Evolutionary conservation across 2,329 filamentous ascomycete genomes (phyloP).

Genomic region (Delphinella strobiligena): DNA sequence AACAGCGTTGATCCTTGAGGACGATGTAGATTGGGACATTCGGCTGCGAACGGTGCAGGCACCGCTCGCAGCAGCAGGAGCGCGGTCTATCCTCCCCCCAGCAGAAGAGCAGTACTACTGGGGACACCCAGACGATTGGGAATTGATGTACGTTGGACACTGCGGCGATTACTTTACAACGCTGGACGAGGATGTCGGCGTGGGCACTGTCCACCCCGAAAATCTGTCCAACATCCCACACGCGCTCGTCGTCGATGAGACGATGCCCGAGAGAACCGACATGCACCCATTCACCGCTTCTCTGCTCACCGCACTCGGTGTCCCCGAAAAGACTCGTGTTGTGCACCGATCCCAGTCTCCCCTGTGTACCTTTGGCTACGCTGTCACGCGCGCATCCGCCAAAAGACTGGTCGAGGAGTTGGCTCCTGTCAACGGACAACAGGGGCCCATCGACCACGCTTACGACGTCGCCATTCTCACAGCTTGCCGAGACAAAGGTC

Average conservation of each 20-base stretch:
- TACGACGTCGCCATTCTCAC: constrained; percentile 29
- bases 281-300: constrained; percentile 26
- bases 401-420: constrained; percentile 23
- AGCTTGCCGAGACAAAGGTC: constrained; percentile 24
- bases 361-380: constrained; percentile 34
- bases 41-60: constrained; percentile 30
- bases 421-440: constrained; percentile 16
- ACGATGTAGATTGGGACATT: constrained; percentile 35
- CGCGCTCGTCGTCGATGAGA: constrained; percentile 23
- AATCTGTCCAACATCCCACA: constrained; percentile 18
- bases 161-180: constrained; percentile 26
- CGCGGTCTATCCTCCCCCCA: constrained; percentile 20
- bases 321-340: constrained; percentile 26
- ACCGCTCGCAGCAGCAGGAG: constrained; percentile 27
- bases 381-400: constrained; percentile 27
- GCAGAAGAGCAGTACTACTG: constrained; percentile 19
- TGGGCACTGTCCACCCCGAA: constrained; percentile 14
- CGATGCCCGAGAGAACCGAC: constrained; percentile 22
- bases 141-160: constrained; percentile 29
- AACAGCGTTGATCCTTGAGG: constrained; percentile 32
- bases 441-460: constrained; percentile 20
- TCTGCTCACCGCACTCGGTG: constrained; percentile 23
- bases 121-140: constrained; percentile 26
- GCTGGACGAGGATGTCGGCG: constrained; percentile 7
- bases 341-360: constrained; percentile 31